phyloP scores from a whole-genome alignment of 768 basidiomycete genomes.

The Pisolithus microcarpus region DNA sequence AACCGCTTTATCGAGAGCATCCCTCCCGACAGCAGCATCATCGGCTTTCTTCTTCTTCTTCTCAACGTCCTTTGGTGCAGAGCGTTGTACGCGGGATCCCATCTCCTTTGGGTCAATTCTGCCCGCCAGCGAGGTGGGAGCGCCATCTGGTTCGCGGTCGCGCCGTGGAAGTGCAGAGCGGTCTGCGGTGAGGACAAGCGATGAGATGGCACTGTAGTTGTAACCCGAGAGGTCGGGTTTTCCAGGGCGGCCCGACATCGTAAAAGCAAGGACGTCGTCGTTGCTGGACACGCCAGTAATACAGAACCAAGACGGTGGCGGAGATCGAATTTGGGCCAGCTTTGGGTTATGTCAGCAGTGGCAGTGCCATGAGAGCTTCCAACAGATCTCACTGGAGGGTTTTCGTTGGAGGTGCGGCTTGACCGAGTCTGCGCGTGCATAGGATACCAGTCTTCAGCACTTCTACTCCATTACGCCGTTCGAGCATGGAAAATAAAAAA shows the following conservation, averaged over 20 bases:
- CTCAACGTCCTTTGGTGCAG: conserved; percentile 79
- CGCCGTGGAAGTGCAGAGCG: conserved; percentile 72
- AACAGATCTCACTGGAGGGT: too few species aligned
- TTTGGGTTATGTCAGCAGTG: too few species aligned
- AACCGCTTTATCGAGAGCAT: conserved; percentile 43
- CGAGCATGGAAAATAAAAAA: too few species aligned
- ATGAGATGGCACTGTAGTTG: conserved; percentile 95
- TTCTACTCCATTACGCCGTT: too few species aligned
- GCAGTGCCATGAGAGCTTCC: too few species aligned
- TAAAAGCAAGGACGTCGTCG: not conserved
- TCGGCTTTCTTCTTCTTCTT: conserved; percentile 89
- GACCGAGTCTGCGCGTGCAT: too few species aligned
- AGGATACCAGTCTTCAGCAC: too few species aligned
- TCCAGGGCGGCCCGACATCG: conserved; percentile 36
- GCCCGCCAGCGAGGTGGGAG: conserved; percentile 87
- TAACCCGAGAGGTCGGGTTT: conserved; percentile 84
- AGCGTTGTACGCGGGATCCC: conserved; percentile 83
- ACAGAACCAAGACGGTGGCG: too few species aligned
- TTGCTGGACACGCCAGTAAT: not conserved
- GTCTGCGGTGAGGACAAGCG: conserved; percentile 90
- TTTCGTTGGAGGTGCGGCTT: too few species aligned
- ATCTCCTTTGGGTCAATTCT: conserved; percentile 85
- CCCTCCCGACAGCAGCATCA: conserved; percentile 43
- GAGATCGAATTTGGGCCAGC: too few species aligned
- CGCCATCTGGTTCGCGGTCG: conserved; percentile 95